Evolutionary conservation across 2,329 filamentous ascomycete genomes (phyloP), one percentile per base, ranked within the genome.

Genomic region (Fusarium goolgardi): DNA sequence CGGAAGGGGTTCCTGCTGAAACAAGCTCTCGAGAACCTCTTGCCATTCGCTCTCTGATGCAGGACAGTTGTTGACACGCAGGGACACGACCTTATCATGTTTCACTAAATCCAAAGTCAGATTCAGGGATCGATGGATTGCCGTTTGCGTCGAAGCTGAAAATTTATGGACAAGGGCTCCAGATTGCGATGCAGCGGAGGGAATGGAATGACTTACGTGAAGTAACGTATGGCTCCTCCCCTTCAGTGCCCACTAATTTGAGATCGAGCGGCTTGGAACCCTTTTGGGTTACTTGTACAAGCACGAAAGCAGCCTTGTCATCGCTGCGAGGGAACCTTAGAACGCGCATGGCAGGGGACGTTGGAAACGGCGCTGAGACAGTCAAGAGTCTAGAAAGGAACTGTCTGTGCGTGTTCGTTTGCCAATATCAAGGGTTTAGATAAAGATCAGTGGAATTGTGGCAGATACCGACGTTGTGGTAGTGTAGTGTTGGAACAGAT

Each of bases 191-290:
- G 44, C 27, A 47, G 41, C 49, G 62, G 64, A 44, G 55, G 52
- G 59, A 47, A 73, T 65, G 67, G 59, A 54, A 68, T 61, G 67
- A 83, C 86, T 84, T 81, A 90, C 88, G 78, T 64, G 83, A 83
- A 57, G 82, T 78, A 41, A 83, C 80, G 77, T 89, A 92, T 9
- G 88, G 84, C 47, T 82, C 84, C 57, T 86, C 83, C 55, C 88
- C 87, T 72, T 94, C 91, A 31, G 90, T 93, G 34, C 86, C 91
- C 34, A 90, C 82, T 31, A 94, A 77, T 74, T 88, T 88, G 46
- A 92, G 77, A 76, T 93, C 89, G 31, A 93, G 79, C 2, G 84
- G 82, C 59, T 82, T 82, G 35, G 81, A 78, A 37, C 80, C 81
- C 56, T 77, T 83, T 23, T 84, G 79, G 3, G 81, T 81, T 58